Conservation (phyloP, 176 grass and related monocot species). For the Hsuehochloa calcarea region DNA sequence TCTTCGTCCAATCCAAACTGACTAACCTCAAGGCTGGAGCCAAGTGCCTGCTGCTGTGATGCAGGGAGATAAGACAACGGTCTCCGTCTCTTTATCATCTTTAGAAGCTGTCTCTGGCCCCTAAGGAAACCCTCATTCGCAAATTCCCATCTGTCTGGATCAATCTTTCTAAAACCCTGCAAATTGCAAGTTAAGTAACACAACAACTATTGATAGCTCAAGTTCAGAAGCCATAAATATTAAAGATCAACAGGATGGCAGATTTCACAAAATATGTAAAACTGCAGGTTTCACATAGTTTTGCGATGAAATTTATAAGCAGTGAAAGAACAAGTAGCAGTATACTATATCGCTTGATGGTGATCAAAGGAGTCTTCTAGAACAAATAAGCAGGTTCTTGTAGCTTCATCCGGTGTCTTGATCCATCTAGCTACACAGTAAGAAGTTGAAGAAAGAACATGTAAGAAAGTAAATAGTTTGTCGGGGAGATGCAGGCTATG, state of each 20-base stretch:
- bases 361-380: conserved; percentile 45
- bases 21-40: conserved; percentile 52
- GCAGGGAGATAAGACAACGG: conserved; percentile 14
- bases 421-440: conserved; percentile 77
- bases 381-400: conserved; percentile 43
- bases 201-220: background rate
- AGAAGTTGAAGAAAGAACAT: conserved; percentile 47
- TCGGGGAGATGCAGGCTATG: conserved; percentile 11
- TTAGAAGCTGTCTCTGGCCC: conserved; percentile 62
- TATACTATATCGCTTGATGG: conserved; percentile 50
- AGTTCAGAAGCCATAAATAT: background rate
- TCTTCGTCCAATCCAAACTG: conserved; percentile 62
- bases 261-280: conserved; percentile 23
- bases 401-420: conserved; percentile 50
- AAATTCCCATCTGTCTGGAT: conserved; percentile 88
- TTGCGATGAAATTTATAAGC: conserved; percentile 7
- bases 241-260: background rate
- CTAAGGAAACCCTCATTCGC: conserved; percentile 72
- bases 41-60: conserved; percentile 23
- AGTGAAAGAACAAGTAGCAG: conserved; percentile 21
- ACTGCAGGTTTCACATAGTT: conserved; percentile 41
- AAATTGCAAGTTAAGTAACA: conserved; percentile 7
- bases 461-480: conserved; percentile 43
- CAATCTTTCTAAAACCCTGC: conserved; percentile 90
- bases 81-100: conserved; percentile 66